Percentiles rank a stretch among this genome's conserved stretches.
These are phyloP conservation scores for Grosmannia huntii DNA, from an alignment of 2,329 filamentous ascomycete genomes.

Conservation along the genomic window DNA sequence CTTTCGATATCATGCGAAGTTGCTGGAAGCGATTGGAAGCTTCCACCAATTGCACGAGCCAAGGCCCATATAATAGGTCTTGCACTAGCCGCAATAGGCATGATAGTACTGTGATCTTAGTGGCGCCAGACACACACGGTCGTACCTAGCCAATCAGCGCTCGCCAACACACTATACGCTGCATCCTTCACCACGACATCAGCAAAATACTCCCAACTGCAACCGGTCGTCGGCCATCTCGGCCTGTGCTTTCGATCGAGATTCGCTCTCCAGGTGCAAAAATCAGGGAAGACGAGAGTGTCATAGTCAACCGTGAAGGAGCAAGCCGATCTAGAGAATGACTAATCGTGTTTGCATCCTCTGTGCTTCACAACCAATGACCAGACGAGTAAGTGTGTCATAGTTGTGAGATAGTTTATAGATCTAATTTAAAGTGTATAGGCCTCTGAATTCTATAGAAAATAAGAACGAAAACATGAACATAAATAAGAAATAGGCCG, in stretches of 20 bases:
- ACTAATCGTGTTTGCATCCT: not conserved
- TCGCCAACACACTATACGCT: not conserved
- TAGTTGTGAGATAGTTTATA: not conserved
- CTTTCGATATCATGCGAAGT: not conserved
- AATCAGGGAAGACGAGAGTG: not conserved
- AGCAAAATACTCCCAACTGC: not conserved
- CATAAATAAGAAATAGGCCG: not conserved
- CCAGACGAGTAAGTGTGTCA: not conserved
- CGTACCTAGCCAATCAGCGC: not conserved
- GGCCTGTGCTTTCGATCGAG: not conserved
- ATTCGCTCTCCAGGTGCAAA: not conserved
- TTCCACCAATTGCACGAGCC: constrained; percentile 1
- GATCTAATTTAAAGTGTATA: not conserved
- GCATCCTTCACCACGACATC: not conserved
- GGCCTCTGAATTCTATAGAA: not conserved
- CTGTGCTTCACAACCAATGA: not conserved
- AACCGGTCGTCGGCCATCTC: not conserved
- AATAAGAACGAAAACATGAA: not conserved
- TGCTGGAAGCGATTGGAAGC: constrained; percentile 2
- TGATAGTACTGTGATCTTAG: not conserved
- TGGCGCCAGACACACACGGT: not conserved
- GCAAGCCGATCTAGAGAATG: not conserved
- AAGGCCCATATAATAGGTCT: too few species aligned
- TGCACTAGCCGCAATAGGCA: not conserved
- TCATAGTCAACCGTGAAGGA: not conserved